A percentile compares a stretch with the other conserved stretches of the same genome.
Evolutionary conservation across 495 filamentous ascomycete genomes (phyloP).

Genomic region (Penicillium flavigenum): DNA sequence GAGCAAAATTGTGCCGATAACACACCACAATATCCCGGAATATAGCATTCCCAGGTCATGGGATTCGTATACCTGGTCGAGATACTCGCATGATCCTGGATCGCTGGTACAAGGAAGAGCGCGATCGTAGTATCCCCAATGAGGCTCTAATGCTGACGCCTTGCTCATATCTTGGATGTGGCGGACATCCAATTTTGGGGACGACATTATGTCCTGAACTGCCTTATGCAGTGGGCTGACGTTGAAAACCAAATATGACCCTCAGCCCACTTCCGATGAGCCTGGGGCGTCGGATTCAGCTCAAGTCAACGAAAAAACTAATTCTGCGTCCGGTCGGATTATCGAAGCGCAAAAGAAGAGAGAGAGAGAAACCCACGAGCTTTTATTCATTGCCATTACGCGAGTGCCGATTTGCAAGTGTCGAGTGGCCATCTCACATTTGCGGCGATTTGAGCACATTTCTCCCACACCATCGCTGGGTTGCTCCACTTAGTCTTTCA

Average conservation of each 20-base stretch:
- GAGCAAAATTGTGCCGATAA: slow-evolving; percentile 51
- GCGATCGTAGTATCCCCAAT: slow-evolving; percentile 63
- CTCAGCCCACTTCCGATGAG: not conserved
- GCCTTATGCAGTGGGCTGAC: not conserved
- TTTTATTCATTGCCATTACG: not conserved
- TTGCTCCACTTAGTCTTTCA: slow-evolving; percentile 16
- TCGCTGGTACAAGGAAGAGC: slow-evolving; percentile 60
- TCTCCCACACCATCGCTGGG: slow-evolving; percentile 7
- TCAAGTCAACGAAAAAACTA: not conserved
- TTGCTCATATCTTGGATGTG: slow-evolving; percentile 43
- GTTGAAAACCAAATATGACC: not conserved
- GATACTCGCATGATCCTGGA: slow-evolving; percentile 60
- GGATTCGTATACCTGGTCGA: slow-evolving; percentile 58
- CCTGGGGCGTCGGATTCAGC: not conserved
- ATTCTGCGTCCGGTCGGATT: not conserved
- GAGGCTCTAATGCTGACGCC: slow-evolving; percentile 43
- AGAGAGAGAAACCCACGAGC: not conserved
- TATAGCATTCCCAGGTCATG: slow-evolving; percentile 63
- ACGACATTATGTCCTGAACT: slow-evolving; percentile 13
- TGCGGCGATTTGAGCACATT: slow-evolving; percentile 28
- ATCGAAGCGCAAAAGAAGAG: not conserved
- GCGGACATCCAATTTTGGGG: slow-evolving; percentile 11
- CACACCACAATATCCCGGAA: slow-evolving; percentile 59
- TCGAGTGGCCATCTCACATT: not conserved
- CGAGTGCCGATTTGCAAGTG: not conserved